Evolutionary conservation across 352 stramenopile species (phyloP).

Genomic region (Phytophthora sansomeana): DNA sequence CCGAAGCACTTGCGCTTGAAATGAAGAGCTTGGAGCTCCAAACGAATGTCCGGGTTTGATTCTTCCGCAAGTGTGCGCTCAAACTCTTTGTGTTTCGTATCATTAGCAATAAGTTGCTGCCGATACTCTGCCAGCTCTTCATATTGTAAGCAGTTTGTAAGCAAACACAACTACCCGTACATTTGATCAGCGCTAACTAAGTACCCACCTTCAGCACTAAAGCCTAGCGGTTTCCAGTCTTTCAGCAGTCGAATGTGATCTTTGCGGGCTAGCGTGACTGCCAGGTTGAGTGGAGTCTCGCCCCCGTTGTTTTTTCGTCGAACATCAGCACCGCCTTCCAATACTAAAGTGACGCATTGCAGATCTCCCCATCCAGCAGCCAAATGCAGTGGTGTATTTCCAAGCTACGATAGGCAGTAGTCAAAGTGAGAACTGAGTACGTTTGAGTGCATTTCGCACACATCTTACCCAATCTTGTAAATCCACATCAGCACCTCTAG

Average conservation of each 20-base stretch:
- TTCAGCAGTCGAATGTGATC: constrained; percentile 51
- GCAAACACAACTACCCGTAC: too few species aligned
- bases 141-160: not conserved
- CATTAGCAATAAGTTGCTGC: constrained; percentile 18
- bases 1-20: constrained; percentile 58
- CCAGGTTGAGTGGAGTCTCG: constrained; percentile 56
- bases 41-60: constrained; percentile 36
- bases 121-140: constrained; percentile 42
- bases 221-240: constrained; percentile 58
- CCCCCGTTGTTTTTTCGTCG: constrained; percentile 36
- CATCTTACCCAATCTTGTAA: constrained; percentile 52
- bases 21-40: constrained; percentile 63
- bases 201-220: constrained; percentile 40
- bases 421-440: not conserved
- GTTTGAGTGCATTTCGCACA: not conserved
- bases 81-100: constrained; percentile 18
- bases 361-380: constrained; percentile 75
- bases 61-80: constrained; percentile 40
- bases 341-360: constrained; percentile 56
- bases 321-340: constrained; percentile 56
- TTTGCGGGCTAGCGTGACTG: constrained; percentile 39
- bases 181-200: constrained; percentile 13
- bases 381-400: constrained; percentile 76
- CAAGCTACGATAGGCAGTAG: constrained; percentile 38
- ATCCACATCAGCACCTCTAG: constrained; percentile 54